Percentiles rank a stretch among this genome's conserved stretches.
phyloP scores from a whole-genome alignment of 164 flowering plant genomes.

The Kingdonia uniflora region DNA sequence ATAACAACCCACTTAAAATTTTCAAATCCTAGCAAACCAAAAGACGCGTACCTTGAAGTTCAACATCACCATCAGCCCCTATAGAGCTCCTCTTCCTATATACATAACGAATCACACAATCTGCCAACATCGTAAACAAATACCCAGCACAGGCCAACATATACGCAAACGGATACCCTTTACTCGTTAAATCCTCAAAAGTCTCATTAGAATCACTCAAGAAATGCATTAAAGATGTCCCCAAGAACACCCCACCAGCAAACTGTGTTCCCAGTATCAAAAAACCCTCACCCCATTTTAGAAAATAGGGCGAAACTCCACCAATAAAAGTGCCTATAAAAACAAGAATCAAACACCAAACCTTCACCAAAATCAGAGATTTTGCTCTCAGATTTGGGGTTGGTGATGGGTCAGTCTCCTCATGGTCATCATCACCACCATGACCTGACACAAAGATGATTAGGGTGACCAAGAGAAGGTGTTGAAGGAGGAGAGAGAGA shows the following conservation, averaged over 20 bases:
- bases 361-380: constrained; percentile 41
- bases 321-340: constrained; percentile 48
- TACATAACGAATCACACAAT: constrained; percentile 35
- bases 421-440: too few relatives aligned
- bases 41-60: constrained; percentile 29
- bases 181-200: constrained; percentile 39
- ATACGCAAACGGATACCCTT: constrained; percentile 58
- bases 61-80: constrained; percentile 17
- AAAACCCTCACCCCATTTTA: constrained; percentile 61
- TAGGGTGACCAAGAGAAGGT: too few relatives aligned
- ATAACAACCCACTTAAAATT: not conserved
- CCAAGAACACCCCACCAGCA: constrained; percentile 73
- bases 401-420: too few relatives aligned
- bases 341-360: constrained; percentile 46
- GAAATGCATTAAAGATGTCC: constrained; percentile 71
- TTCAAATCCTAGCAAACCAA: not conserved
- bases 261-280: constrained; percentile 63
- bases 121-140: constrained; percentile 60
- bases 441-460: too few relatives aligned
- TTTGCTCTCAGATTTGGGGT: too few relatives aligned
- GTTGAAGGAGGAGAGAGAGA: too few relatives aligned
- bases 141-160: constrained; percentile 63
- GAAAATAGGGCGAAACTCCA: constrained; percentile 56
- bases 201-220: constrained; percentile 54
- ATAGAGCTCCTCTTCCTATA: constrained; percentile 18